These are phyloP conservation scores for Trichosanthes truncata DNA, from an alignment of 306 rosid genomes.

Conservation along the genomic window DNA sequence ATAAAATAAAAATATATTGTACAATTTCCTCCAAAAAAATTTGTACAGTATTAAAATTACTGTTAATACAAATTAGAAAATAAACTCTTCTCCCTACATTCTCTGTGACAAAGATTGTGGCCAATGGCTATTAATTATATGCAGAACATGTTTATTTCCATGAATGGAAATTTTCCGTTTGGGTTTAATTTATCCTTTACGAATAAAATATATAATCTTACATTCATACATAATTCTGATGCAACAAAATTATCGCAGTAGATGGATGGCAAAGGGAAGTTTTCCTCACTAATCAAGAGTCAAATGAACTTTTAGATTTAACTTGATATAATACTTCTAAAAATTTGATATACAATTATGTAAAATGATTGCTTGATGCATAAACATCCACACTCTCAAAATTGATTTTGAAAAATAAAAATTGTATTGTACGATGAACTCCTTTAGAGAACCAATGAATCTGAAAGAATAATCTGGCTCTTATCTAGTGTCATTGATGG, in stretches of 20 bases:
- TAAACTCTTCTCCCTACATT: too few relatives aligned
- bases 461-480: neutral
- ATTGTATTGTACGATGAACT: neutral
- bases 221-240: neutral
- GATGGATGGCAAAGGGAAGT: neutral
- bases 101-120: too few relatives aligned
- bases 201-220: neutral
- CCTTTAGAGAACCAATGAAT: neutral
- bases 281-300: neutral
- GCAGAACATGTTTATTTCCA: neutral
- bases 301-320: neutral
- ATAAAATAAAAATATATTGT: too few relatives aligned
- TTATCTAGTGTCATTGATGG: neutral
- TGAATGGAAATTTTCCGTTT: neutral
- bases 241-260: neutral
- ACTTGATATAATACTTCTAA: neutral
- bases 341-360: neutral
- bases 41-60: too few relatives aligned
- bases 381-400: neutral
- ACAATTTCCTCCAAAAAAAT: too few relatives aligned
- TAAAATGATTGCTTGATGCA: neutral
- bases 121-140: neutral
- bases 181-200: neutral
- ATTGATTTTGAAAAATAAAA: conserved; percentile 4
- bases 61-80: too few relatives aligned